Evolutionary conservation across 2,329 filamentous ascomycete genomes (phyloP).

Genomic region (Domatiomyces catenatus): DNA sequence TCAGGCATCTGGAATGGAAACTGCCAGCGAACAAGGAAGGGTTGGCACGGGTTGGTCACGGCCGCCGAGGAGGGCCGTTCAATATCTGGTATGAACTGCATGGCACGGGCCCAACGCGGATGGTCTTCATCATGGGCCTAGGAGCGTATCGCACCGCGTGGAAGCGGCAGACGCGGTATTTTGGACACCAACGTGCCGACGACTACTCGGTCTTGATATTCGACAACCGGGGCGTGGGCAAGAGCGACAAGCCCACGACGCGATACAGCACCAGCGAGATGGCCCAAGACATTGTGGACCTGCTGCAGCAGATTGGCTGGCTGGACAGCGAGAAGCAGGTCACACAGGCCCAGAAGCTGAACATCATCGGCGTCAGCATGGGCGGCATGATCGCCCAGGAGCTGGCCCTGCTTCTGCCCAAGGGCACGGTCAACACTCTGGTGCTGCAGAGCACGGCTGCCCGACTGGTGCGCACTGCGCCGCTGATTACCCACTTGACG

Average conservation of each 20-base stretch:
- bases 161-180: constrained; percentile 72
- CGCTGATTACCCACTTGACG: constrained; percentile 48
- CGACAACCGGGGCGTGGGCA: constrained; percentile 75
- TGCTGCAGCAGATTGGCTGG: constrained; percentile 57
- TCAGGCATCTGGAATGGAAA: constrained; percentile 20
- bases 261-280: constrained; percentile 74
- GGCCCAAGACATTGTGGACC: constrained; percentile 61
- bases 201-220: constrained; percentile 60
- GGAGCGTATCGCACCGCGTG: constrained; percentile 54
- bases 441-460: constrained; percentile 49
- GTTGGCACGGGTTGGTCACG: constrained; percentile 47
- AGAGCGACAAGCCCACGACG: constrained; percentile 58
- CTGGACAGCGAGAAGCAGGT: constrained; percentile 23
- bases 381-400: constrained; percentile 90
- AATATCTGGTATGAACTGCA: constrained; percentile 68
- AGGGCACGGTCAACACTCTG: constrained; percentile 27
- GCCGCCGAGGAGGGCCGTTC: constrained; percentile 54
- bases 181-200: constrained; percentile 51
- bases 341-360: constrained; percentile 32
- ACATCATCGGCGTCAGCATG: constrained; percentile 67
- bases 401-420: constrained; percentile 31
- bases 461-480: constrained; percentile 41
- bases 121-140: constrained; percentile 68
- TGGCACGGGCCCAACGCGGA: constrained; percentile 54
- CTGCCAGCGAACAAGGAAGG: constrained; percentile 52